phyloP scores from a whole-genome alignment of 202 grass and related monocot genomes.

The Schoenoplectus triqueter region DNA sequence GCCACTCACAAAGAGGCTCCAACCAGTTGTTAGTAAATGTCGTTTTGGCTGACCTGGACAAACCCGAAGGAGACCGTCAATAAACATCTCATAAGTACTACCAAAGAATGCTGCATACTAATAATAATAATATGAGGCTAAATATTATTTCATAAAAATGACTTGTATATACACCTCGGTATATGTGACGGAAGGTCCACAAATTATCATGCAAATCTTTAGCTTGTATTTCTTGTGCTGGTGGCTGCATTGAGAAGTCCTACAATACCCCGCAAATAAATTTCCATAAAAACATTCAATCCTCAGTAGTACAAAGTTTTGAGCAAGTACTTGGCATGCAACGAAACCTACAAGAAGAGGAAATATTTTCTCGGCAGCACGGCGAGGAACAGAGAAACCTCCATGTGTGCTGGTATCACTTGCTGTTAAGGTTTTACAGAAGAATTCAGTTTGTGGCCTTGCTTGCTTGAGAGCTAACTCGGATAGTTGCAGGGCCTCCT shows the following conservation, averaged over 20 bases:
- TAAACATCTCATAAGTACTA: slow-evolving; percentile 33
- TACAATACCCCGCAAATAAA: slow-evolving; percentile 38
- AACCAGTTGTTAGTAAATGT: slow-evolving; percentile 97
- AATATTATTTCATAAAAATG: not conserved
- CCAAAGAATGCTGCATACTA: not conserved
- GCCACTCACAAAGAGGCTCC: slow-evolving; percentile 95
- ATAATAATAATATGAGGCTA: not conserved
- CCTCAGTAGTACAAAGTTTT: not conserved
- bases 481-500: slow-evolving; percentile 91
- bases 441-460: slow-evolving; percentile 85
- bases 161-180: slow-evolving; percentile 61
- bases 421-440: slow-evolving; percentile 96
- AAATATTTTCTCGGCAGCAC: slow-evolving; percentile 94
- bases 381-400: slow-evolving; percentile 96
- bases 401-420: slow-evolving; percentile 98
- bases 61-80: slow-evolving; percentile 26
- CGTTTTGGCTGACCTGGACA: slow-evolving; percentile 91
- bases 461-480: slow-evolving; percentile 86
- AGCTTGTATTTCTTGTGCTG: slow-evolving; percentile 89
- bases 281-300: not conserved
- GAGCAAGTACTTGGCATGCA: not conserved
- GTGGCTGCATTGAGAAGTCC: slow-evolving; percentile 96
- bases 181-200: slow-evolving; percentile 98
- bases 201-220: slow-evolving; percentile 89
- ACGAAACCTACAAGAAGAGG: slow-evolving; percentile 65